Evolutionary conservation across 2,329 filamentous ascomycete species (phyloP), one percentile per base, ranked within the genome.

Genomic region (Fusarium brevicatenulatum): DNA sequence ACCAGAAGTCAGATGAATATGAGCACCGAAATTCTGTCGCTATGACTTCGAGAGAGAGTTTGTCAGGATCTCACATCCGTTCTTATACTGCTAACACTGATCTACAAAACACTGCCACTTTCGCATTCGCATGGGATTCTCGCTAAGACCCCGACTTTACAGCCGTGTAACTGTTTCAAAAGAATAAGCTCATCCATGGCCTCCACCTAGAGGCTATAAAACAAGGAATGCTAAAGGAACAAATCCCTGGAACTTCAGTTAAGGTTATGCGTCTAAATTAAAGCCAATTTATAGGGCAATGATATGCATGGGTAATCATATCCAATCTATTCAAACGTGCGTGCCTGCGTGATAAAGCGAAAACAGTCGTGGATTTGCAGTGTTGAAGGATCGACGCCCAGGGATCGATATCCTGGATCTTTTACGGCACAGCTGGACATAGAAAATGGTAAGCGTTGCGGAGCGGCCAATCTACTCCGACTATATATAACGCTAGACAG

Each of bases 51-150:
- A 39, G 23, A n/a, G 10, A 18, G n/a, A n/a, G 7, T 53, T 25
- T 21, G 28, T 37, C 23, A 9, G 34, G 50, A 28, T 37, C 13
- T n/a, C 13, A 16, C 13, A 37, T 39, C 23, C 13, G 5, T 28
- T 53, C 2, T 37, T 53, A 53, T 53, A 37, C n/a, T 18, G 6
- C 9, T 2, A 5, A 12, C 5, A 42, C 10, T 13, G 63, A 56
- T 64, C 40, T 37, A 34, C 49, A 47, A 6, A 43, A n/a, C 63
- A 64, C 42, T 66, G 59, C 63, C 37, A 39, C 59, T 25, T 49
- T 66, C 59, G 59, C 49, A 64, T 32, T 64, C 59, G 59, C 37
- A 47, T 37, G 16, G 8, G 9, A 32, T 39, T 19, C 19, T 39
- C 19, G 7, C 19, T 28, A 7, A 53, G 50, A 18, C 19, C 50